These are phyloP conservation scores for Aspergillus felis DNA, from an alignment of 2,329 filamentous ascomycete species.

Conservation along the genomic window DNA sequence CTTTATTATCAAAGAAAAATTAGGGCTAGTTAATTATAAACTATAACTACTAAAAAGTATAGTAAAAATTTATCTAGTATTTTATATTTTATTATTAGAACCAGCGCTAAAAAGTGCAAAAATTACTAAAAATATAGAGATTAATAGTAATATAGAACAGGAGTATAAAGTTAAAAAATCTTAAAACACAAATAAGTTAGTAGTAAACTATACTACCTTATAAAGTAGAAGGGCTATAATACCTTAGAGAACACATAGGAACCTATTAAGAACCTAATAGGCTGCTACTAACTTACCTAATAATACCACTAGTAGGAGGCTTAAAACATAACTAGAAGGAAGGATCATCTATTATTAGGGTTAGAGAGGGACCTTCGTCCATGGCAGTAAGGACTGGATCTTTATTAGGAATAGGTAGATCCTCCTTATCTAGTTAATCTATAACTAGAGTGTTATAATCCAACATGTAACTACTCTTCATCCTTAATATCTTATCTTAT, in stretches of 20 bases:
- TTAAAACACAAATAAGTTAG: background rate
- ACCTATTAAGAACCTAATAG: slow-evolving; percentile 6
- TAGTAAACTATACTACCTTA: background rate
- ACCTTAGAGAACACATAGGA: slow-evolving; percentile 5
- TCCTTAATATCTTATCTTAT: no score
- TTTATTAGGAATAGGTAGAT: no score
- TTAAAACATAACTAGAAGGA: no score
- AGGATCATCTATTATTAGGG: no score
- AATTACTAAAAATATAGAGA: background rate
- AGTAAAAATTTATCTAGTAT: background rate
- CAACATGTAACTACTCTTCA: no score
- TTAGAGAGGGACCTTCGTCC: no score
- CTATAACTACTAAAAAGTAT: background rate
- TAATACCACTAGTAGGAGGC: background rate
- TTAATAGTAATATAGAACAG: background rate
- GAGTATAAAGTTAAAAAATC: background rate
- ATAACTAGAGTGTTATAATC: no score
- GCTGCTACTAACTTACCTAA: slow-evolving; percentile 1
- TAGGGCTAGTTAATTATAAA: background rate
- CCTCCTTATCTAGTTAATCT: no score
- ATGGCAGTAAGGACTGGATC: no score
- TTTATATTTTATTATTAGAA: background rate
- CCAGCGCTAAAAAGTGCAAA: background rate
- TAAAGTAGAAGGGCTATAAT: background rate
- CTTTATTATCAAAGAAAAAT: slow-evolving; percentile 1